Evolutionary conservation across 768 basidiomycete species (phyloP), one percentile per base, ranked within the genome.

Genomic region (Hortiboletus flavorubellus): DNA sequence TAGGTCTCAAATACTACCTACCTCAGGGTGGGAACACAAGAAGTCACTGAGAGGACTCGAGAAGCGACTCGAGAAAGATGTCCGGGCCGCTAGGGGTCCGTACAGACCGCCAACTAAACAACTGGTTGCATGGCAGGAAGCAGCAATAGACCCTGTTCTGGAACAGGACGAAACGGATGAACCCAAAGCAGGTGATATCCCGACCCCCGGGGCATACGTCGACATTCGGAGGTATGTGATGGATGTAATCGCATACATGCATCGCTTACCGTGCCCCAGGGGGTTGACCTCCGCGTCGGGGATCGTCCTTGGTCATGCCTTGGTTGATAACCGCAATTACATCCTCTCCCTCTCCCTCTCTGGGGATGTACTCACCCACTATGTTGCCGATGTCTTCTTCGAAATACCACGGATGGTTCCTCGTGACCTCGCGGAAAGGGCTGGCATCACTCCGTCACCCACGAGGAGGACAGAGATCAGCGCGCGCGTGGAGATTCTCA

Each of bases 401-500:
- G 62, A 75, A 26, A 72, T 89, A n/a, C 86, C 87, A 0, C 68
- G 72, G n/a, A 76, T 87, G 62, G 71, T 82, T 26, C 65, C 80
- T 14, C 48, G 56, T 40, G 75, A 80, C 55, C 72, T 84, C 8
- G 73, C 77, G 1, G 59, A 59, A 35, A 76, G 82, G 33, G 86
- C 85, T 62, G 84, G 85, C 1, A 40, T 41, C 1, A 54, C 62
- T 1, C 60, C 59, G 0, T 51, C 65, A 23, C 67, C 79, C 1
- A 41, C 47, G 8, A 73, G 66, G 30, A 62, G 64, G 15, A 59
- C 60, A 6, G 71, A 87, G 55, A 68, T 79, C 46, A 71, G 74
- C 29, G 90, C 91, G 3, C 79, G 93, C 3, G 76, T 90, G 4
- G 76, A 82, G 50, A 78, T 87, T 18, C 76, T 91, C 26, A 81